Evolutionary conservation across 495 filamentous ascomycete species (phyloP).

Genomic region (Cenococcum geophilum): DNA sequence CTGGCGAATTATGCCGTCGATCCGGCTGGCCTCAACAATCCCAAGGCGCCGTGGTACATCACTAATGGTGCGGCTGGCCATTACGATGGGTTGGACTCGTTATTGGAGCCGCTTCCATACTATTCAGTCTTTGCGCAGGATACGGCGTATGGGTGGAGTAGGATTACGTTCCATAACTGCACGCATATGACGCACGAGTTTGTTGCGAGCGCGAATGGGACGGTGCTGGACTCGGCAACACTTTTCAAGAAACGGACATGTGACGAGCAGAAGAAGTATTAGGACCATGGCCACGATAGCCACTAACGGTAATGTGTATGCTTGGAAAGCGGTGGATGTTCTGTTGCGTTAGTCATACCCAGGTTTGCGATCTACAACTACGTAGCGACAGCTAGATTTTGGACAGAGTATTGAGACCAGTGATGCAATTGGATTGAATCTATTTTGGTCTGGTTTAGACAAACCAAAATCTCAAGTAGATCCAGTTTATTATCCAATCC

Average conservation of each 20-base stretch:
- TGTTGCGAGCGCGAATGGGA: slow-evolving; percentile 33
- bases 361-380: too few relatives aligned
- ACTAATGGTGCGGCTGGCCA: slow-evolving; percentile 25
- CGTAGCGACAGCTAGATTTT: too few relatives aligned
- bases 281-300: too few relatives aligned
- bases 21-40: slow-evolving; percentile 22
- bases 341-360: too few relatives aligned
- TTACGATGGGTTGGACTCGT: slow-evolving; percentile 13
- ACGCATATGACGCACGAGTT: slow-evolving; percentile 38
- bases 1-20: slow-evolving; percentile 30
- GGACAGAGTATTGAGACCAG: too few relatives aligned
- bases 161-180: slow-evolving; percentile 37
- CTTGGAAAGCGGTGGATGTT: too few relatives aligned
- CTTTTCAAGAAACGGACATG: slow-evolving; percentile 29
- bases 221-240: slow-evolving; percentile 36
- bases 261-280: not conserved
- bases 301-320: too few relatives aligned
- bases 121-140: not conserved
- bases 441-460: too few relatives aligned
- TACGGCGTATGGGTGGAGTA: slow-evolving; percentile 33
- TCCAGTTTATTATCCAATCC: too few relatives aligned
- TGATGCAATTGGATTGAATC: too few relatives aligned
- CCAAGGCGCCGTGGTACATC: slow-evolving; percentile 23
- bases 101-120: not conserved
- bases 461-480: too few relatives aligned